Evolutionary conservation across 208 protist species (phyloP).

Genomic region (Vickermania ingenoplastis): DNA sequence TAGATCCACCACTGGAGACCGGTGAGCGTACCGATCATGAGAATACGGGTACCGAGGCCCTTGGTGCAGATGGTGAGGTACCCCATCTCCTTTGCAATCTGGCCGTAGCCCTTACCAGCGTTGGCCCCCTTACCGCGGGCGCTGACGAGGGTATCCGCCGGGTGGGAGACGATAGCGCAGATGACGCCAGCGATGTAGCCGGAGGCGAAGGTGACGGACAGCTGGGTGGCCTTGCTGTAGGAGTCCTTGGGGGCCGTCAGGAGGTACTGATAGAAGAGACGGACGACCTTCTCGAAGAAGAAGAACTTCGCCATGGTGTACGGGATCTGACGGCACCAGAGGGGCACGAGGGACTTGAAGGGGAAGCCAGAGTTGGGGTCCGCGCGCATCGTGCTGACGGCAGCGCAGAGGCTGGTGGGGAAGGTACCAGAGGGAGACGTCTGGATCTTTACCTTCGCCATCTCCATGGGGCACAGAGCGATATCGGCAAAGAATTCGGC

Average conservation of each 20-base stretch:
- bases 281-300: slow-evolving; percentile 60
- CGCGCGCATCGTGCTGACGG: slow-evolving; percentile 21
- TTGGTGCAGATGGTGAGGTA: slow-evolving; percentile 34
- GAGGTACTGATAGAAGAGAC: slow-evolving; percentile 48
- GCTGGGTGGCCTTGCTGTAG: slow-evolving; percentile 54
- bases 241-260: slow-evolving; percentile 54
- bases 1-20: slow-evolving; percentile 85
- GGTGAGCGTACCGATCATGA: slow-evolving; percentile 92
- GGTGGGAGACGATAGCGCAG: slow-evolving; percentile 87
- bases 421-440: slow-evolving; percentile 39
- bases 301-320: slow-evolving; percentile 89
- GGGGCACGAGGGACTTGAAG: slow-evolving; percentile 55
- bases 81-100: slow-evolving; percentile 47
- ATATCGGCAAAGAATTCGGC: slow-evolving; percentile 91
- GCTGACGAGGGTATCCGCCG: slow-evolving; percentile 83
- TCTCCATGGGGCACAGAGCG: slow-evolving; percentile 85
- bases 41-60: slow-evolving; percentile 73
- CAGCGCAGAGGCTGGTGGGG: slow-evolving; percentile 30
- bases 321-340: slow-evolving; percentile 82
- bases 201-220: slow-evolving; percentile 64
- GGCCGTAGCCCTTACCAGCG: slow-evolving; percentile 23
- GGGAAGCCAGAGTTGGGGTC: slow-evolving; percentile 43
- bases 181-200: slow-evolving; percentile 87
- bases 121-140: slow-evolving; percentile 57
- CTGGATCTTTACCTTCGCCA: slow-evolving; percentile 75